Conservation (phyloP, 2,329 filamentous ascomycete species). For the Talaromyces sp. region DNA sequence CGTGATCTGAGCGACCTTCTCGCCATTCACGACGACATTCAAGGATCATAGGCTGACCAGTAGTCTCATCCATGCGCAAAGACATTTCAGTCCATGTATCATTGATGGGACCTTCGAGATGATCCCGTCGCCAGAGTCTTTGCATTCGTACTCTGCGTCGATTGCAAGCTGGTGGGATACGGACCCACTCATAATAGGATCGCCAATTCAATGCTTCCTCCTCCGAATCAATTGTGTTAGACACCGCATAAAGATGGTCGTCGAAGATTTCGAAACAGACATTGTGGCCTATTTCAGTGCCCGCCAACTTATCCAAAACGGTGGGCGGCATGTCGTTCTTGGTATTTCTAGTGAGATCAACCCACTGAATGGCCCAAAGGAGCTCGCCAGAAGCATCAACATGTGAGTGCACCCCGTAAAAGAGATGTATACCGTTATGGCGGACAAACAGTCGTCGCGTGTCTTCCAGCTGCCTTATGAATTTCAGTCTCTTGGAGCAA, state of each 20-base stretch:
- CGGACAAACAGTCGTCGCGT: slow-evolving; percentile 63
- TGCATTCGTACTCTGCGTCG: slow-evolving; percentile 48
- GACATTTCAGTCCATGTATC: slow-evolving; percentile 69
- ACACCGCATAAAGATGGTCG: slow-evolving; percentile 65
- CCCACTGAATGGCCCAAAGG: slow-evolving; percentile 61
- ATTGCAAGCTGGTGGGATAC: slow-evolving; percentile 53
- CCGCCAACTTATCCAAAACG: slow-evolving; percentile 58
- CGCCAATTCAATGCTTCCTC: slow-evolving; percentile 64
- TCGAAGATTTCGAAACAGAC: slow-evolving; percentile 70
- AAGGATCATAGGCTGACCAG: slow-evolving; percentile 58
- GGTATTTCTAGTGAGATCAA: slow-evolving; percentile 43
- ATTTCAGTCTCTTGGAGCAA: slow-evolving; percentile 37
- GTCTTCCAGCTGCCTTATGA: slow-evolving; percentile 44
- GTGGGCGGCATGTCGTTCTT: slow-evolving; percentile 45
- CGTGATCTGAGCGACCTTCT: slow-evolving; percentile 54
- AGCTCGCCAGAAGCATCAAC: slow-evolving; percentile 53
- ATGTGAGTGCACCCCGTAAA: slow-evolving; percentile 63
- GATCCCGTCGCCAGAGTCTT: slow-evolving; percentile 62
- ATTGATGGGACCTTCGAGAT: slow-evolving; percentile 68
- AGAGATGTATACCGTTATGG: slow-evolving; percentile 60
- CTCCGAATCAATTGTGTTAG: slow-evolving; percentile 62
- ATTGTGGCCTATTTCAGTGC: slow-evolving; percentile 62
- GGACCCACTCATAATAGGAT: slow-evolving; percentile 66
- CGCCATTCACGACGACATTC: slow-evolving; percentile 69
- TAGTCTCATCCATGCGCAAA: slow-evolving; percentile 59